Percentiles rank a stretch among this genome's conserved stretches.
phyloP scores from a whole-genome alignment of 441 rosid genomes.

The Melastoma candidum region DNA sequence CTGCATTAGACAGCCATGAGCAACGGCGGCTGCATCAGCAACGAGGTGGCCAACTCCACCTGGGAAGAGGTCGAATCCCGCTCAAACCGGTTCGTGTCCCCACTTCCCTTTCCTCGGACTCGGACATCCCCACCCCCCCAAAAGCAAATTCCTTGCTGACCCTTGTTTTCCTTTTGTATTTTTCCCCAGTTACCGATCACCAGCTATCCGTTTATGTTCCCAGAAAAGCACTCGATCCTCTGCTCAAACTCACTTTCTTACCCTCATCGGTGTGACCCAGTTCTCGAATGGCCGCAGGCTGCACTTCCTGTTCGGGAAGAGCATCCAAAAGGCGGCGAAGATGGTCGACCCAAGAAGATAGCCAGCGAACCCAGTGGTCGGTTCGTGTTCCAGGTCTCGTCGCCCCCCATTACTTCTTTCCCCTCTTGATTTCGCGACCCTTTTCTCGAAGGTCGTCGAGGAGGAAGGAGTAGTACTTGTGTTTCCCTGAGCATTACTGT shows the following conservation, averaged over 20 bases:
- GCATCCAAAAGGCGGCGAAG: constrained; percentile 64
- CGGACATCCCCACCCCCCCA: no score
- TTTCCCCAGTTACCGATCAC: constrained; percentile 34
- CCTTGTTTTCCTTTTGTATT: background rate
- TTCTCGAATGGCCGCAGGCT: constrained; percentile 28
- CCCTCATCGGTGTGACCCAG: background rate
- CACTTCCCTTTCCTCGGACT: no score
- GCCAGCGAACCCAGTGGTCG: constrained; percentile 70
- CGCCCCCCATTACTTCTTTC: background rate
- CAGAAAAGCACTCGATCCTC: background rate
- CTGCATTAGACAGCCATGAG: no score
- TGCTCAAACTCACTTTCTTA: background rate
- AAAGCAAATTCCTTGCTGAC: no score
- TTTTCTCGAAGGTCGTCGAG: constrained; percentile 41
- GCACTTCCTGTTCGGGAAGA: constrained; percentile 77
- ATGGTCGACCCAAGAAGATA: constrained; percentile 64
- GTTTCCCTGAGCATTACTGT: constrained; percentile 63
- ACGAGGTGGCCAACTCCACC: no score
- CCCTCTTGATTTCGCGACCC: background rate
- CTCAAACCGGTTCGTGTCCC: no score
- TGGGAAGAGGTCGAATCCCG: no score
- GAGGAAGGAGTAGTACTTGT: constrained; percentile 74
- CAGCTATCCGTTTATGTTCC: constrained; percentile 44
- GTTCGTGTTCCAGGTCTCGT: constrained; percentile 58
- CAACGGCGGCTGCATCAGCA: no score